Evolutionary conservation across 1,284 basidiomycete genomes (phyloP).

Genomic region (Malassezia vespertilionis): DNA sequence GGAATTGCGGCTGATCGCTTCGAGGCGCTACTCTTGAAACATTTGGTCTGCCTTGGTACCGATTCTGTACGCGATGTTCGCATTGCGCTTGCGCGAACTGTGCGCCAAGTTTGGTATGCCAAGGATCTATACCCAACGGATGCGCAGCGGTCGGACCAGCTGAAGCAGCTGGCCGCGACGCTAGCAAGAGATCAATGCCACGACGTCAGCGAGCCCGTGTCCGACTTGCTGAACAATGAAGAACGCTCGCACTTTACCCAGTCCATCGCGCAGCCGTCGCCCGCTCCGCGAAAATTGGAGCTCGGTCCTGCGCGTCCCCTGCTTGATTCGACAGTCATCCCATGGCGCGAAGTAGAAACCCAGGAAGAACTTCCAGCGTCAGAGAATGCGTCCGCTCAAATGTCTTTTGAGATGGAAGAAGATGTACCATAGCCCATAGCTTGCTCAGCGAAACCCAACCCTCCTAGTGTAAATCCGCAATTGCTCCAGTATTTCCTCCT

Average conservation of each 20-base stretch:
- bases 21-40: constrained; percentile 57
- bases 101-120: constrained; percentile 53
- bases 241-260: constrained; percentile 6
- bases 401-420: constrained; percentile 21
- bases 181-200: constrained; percentile 27
- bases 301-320: constrained; percentile 35
- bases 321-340: constrained; percentile 13
- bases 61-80: constrained; percentile 69
- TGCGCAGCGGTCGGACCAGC: constrained; percentile 16
- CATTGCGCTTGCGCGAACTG: constrained; percentile 66
- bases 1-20: constrained; percentile 41
- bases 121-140: constrained; percentile 3
- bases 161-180: constrained; percentile 27
- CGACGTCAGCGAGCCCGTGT: constrained; percentile 31
- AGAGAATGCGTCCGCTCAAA: neutral
- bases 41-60: constrained; percentile 59
- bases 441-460: neutral
- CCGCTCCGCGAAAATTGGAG: constrained; percentile 21
- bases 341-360: constrained; percentile 1
- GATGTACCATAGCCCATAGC: neutral
- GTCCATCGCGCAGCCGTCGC: neutral
- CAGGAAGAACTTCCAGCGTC: neutral
- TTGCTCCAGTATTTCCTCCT: no score
- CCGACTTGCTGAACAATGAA: constrained; percentile 19
- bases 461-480: no score